Evolutionary conservation across 306 rosid species (phyloP).

Genomic region (Trifolium pratense): DNA sequence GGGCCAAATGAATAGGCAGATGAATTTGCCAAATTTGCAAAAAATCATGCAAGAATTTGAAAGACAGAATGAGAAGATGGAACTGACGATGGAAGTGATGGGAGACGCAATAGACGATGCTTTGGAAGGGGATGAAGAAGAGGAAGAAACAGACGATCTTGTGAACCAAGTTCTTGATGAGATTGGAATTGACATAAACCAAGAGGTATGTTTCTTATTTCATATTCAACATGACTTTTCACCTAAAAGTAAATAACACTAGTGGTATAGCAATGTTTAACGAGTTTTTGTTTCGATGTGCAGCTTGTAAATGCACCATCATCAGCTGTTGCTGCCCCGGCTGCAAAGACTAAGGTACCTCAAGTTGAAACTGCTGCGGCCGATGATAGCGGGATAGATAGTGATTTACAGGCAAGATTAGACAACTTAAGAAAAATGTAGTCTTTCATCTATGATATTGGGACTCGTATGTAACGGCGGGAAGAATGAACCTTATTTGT

Average conservation of each 20-base stretch:
- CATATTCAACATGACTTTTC: slow-evolving; percentile 24
- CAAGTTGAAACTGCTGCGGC: slow-evolving; percentile 72
- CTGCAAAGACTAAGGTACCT: slow-evolving; percentile 67
- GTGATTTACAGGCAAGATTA: slow-evolving; percentile 90
- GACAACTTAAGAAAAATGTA: slow-evolving; percentile 91
- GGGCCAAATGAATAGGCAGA: slow-evolving; percentile 99
- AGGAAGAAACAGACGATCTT: slow-evolving; percentile 93
- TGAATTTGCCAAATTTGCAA: slow-evolving; percentile 96
- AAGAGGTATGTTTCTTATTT: slow-evolving; percentile 67
- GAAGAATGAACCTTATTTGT: slow-evolving; percentile 44
- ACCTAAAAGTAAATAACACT: slow-evolving; percentile 24
- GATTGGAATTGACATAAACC: slow-evolving; percentile 87
- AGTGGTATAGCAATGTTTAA: slow-evolving; percentile 22
- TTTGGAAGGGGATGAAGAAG: slow-evolving; percentile 97
- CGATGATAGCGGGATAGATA: slow-evolving; percentile 85
- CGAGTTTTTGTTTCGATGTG: slow-evolving; percentile 36
- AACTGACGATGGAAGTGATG: slow-evolving; percentile 82
- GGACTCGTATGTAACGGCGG: slow-evolving; percentile 32
- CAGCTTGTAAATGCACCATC: slow-evolving; percentile 96
- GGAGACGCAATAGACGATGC: slow-evolving; percentile 98
- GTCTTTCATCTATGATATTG: slow-evolving; percentile 36
- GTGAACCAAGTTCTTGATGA: slow-evolving; percentile 98
- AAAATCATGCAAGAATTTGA: slow-evolving; percentile 97
- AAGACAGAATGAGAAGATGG: slow-evolving; percentile 96
- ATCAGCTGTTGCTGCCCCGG: slow-evolving; percentile 81